phyloP scores from a whole-genome alignment of 2,329 filamentous ascomycete species.

The Epichloe uncinata region DNA sequence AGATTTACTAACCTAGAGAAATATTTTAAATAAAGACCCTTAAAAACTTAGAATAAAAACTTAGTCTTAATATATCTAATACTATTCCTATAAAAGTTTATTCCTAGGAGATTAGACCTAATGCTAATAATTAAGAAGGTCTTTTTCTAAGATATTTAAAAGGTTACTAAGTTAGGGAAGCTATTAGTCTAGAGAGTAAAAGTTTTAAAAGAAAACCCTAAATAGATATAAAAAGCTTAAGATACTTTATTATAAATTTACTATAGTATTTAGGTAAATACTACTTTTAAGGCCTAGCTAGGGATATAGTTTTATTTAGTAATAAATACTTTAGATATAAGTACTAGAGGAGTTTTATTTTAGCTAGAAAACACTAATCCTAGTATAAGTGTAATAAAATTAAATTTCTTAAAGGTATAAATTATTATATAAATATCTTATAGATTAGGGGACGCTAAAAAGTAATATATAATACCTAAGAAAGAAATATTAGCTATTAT shows the following conservation, averaged over 20 bases:
- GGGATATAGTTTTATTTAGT: no score
- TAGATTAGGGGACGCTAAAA: not conserved
- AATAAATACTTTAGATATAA: no score
- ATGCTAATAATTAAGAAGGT: not conserved
- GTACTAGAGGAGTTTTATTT: no score
- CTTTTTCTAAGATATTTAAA: not conserved
- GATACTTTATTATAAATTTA: not conserved
- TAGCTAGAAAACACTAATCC: no score
- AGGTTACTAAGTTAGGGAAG: not conserved
- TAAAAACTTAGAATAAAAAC: not conserved
- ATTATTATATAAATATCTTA: not conserved
- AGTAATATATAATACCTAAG: not conserved
- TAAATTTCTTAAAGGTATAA: not conserved
- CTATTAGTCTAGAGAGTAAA: not conserved
- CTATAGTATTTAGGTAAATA: not conserved
- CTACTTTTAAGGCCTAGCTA: not conserved
- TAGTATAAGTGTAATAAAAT: not conserved
- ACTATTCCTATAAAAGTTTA: not conserved
- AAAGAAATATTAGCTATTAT: not conserved
- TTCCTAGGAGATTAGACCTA: not conserved
- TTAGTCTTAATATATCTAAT: not conserved
- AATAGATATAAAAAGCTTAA: not conserved
- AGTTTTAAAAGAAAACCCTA: not conserved
- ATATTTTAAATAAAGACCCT: not conserved
- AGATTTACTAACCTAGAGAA: not conserved